A percentile compares a stretch with the other conserved stretches of the same genome.
Evolutionary conservation across 805 yeast genomes (phyloP).

Genomic region (Lipomyces lipofer): DNA sequence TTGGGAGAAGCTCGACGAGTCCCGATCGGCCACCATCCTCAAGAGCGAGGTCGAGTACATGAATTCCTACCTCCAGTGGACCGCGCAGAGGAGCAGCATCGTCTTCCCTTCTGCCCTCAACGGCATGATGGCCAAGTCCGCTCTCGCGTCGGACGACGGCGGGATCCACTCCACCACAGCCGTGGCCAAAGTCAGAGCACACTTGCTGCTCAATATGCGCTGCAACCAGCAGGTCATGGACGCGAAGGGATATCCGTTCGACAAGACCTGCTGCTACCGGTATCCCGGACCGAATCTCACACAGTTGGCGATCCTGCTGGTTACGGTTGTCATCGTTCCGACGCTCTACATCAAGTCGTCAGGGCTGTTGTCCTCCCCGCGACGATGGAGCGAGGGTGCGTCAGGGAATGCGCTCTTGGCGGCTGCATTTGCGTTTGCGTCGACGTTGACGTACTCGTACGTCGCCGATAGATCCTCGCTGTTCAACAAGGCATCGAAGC

Average conservation of each 20-base stretch:
- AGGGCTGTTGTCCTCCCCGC: conserved; percentile 12
- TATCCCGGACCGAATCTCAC: conserved; percentile 25
- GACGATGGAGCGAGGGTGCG: conserved; percentile 15
- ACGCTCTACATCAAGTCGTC: conserved; percentile 16
- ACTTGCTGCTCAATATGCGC: conserved; percentile 30
- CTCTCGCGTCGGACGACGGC: conserved; percentile 16
- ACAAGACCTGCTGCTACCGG: conserved; percentile 32
- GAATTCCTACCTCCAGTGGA: conserved; percentile 28
- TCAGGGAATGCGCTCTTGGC: conserved; percentile 16
- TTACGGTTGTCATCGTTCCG: conserved; percentile 11
- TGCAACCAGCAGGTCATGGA: conserved; percentile 31
- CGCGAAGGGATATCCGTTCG: conserved; percentile 27
- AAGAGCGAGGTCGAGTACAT: conserved; percentile 23
- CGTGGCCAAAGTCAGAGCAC: conserved; percentile 30
- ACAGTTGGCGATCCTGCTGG: conserved; percentile 16
- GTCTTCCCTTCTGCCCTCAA: conserved; percentile 29
- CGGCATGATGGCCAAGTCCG: conserved; percentile 22
- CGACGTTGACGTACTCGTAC: conserved; percentile 29
- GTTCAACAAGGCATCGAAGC: conserved; percentile 31
- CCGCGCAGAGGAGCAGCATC: conserved; percentile 23
- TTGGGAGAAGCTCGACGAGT: conserved; percentile 24
- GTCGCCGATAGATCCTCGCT: conserved; percentile 32
- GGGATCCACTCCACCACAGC: conserved; percentile 29
- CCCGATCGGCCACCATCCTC: conserved; percentile 25
- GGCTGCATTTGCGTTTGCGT: conserved; percentile 23